These are phyloP conservation scores for Tremella mesenterica DNA, from an alignment of 768 basidiomycete genomes.

Conservation along the genomic window DNA sequence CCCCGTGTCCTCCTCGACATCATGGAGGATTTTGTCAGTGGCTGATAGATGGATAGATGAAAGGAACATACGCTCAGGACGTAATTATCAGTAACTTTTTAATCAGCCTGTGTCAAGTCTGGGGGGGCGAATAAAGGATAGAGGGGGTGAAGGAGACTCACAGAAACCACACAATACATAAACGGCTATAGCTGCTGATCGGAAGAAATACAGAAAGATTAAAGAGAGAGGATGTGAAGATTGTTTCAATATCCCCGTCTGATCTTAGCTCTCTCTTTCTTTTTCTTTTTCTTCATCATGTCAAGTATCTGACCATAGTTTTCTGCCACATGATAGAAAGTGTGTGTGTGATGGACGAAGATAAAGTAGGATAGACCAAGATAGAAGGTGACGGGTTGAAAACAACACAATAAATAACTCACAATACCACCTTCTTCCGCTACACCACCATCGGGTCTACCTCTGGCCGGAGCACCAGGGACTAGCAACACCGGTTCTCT, in stretches of 20 bases:
- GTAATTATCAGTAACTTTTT: slow-evolving; percentile 68
- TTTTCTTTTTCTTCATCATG: not conserved
- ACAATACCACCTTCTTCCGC: slow-evolving; percentile 68
- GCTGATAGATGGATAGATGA: not conserved
- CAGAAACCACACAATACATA: slow-evolving; percentile 81
- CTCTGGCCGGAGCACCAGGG: slow-evolving; percentile 44
- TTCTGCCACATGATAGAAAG: slow-evolving; percentile 3
- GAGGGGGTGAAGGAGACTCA: slow-evolving; percentile 5
- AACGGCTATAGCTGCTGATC: slow-evolving; percentile 74
- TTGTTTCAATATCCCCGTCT: slow-evolving; percentile 34
- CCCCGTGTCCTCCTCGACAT: not conserved
- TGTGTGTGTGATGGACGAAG: not conserved
- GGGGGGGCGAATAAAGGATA: too few species aligned
- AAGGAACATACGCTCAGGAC: slow-evolving; percentile 71
- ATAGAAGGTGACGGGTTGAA: not conserved
- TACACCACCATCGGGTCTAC: not conserved
- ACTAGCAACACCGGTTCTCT: slow-evolving; percentile 39
- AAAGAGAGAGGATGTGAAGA: slow-evolving; percentile 56
- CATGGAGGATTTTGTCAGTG: not conserved
- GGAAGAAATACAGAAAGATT: slow-evolving; percentile 82
- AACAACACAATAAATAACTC: slow-evolving; percentile 23
- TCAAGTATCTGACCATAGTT: too few species aligned
- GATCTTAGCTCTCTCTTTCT: not conserved
- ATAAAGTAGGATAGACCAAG: not conserved
- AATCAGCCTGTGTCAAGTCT: slow-evolving; percentile 7